Base-by-base conservation (phyloP, 805 yeast genomes). In the Myxozyma mucilagina region DNA sequence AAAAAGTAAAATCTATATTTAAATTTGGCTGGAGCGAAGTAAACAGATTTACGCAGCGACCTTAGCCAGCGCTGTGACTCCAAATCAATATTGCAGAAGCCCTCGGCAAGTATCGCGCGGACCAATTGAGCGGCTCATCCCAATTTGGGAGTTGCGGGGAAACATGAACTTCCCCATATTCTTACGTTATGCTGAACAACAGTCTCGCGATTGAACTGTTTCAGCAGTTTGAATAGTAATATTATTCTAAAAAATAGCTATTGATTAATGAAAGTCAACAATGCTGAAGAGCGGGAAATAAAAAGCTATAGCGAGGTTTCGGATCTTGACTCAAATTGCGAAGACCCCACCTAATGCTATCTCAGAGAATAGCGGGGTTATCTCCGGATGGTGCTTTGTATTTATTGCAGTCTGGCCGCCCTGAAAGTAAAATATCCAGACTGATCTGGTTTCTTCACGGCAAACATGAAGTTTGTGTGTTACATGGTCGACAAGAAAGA, bases 401-500 rank as follows among this genome's bases (percentile, higher is more conserved):
- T n/a, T n/a, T 38, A 38, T n/a, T 38, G n/a, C 41, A 38, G 13
- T n/a, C 13, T 13, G 6, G 41, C 41, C 41, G 41, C 32, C 38
- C 32, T 49, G 24, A 18, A 11, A n/a, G 13, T 7, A 8, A 10
- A 36, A 13, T 24, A 49, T 47, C n/a, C 18, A 35, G 5, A 42
- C 9, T 29, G 24, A 36, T 35, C 6, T 18, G 16, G 43, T n/a
- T 38, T 29, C 38, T 36, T 16, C 32, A 36, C 43, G 1, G 29
- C 29, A 24, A 24, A 24, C 29, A 50, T 50, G 54, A 50, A 50
- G 45, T 50, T 53, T 51, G 38, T 53, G 38, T 53, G 57, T 36
- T 53, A 53, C 51, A 53, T 53, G 57, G 8, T 53, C 44, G 57
- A 53, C 51, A 53, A 44, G 57, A 41, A 43, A 44, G 57, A 36